A percentile compares a stretch with the other conserved stretches of the same genome.
Evolutionary conservation across 1,284 basidiomycete genomes (phyloP).

Genomic region (Irpex sp.): DNA sequence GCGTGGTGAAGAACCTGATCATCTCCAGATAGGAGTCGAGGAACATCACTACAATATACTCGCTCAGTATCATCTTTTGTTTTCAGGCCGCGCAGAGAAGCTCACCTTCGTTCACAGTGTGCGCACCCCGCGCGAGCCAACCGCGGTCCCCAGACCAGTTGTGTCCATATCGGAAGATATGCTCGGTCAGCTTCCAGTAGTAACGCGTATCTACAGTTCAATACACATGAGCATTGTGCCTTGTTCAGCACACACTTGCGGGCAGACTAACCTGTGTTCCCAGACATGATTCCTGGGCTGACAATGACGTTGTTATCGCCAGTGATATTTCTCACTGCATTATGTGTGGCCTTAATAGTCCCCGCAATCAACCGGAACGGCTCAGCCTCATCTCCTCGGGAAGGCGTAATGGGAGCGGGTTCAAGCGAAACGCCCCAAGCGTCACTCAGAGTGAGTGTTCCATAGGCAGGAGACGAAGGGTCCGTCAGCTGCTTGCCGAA

Average conservation of each 20-base stretch:
- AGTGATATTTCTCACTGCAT: conserved; percentile 25
- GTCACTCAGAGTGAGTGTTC: conserved; percentile 35
- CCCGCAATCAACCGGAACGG: conserved; percentile 47
- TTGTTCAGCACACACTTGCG: too few species aligned
- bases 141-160: conserved; percentile 28
- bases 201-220: conserved; percentile 34
- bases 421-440: conserved; percentile 42
- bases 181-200: conserved; percentile 43
- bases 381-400: conserved; percentile 30
- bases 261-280: conserved; percentile 31
- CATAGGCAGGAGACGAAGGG: conserved; percentile 22
- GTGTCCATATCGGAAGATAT: conserved; percentile 47
- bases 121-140: conserved; percentile 40
- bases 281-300: conserved; percentile 47
- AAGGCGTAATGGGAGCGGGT: conserved; percentile 51
- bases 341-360: conserved; percentile 42
- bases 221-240: background rate
- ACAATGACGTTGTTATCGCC: conserved; percentile 31
- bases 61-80: too few species aligned
- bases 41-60: conserved; percentile 26
- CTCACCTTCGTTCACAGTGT: conserved; percentile 51
- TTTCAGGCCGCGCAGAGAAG: too few species aligned
- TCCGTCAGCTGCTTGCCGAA: conserved; percentile 33
- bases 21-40: conserved; percentile 36
- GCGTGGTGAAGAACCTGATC: conserved; percentile 39